Conservation (phyloP, 805 yeast species). For the Cyberlindnera samutprakarnensis region DNA sequence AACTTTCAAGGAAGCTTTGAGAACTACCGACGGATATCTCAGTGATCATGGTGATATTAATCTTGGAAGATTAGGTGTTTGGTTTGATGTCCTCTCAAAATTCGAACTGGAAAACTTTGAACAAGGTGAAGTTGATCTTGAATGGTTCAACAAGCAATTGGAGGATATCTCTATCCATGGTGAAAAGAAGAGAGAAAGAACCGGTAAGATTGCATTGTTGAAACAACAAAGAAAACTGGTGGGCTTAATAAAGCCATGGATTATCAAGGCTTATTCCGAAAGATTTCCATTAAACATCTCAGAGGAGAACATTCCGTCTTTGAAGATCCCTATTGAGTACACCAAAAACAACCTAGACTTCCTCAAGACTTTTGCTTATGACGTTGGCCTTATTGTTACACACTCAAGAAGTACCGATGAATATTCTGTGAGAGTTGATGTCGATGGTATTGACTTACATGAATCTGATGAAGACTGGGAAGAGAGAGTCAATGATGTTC, state of each 20-base stretch:
- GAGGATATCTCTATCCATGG: constrained; percentile 73
- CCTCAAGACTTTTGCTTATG: constrained; percentile 55
- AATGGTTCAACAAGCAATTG: constrained; percentile 84
- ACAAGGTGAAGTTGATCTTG: constrained; percentile 71
- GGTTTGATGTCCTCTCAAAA: constrained; percentile 69
- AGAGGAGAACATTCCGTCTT: constrained; percentile 33
- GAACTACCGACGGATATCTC: constrained; percentile 72
- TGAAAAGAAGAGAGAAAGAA: constrained; percentile 55
- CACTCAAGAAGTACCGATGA: constrained; percentile 52
- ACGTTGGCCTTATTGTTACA: constrained; percentile 56
- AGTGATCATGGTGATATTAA: constrained; percentile 80
- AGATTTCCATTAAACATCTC: constrained; percentile 21
- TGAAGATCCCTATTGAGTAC: constrained; percentile 36
- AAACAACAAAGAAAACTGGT: constrained; percentile 73
- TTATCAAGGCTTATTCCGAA: constrained; percentile 27
- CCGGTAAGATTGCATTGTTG: constrained; percentile 56
- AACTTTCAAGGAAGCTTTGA: constrained; percentile 77
- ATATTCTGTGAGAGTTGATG: constrained; percentile 55
- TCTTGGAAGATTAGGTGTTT: constrained; percentile 57
- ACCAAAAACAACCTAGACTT: constrained; percentile 44
- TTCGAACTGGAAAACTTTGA: constrained; percentile 88
- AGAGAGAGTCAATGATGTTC: constrained; percentile 42
- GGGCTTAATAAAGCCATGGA: constrained; percentile 44
- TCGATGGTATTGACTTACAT: constrained; percentile 64
- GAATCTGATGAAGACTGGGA: constrained; percentile 61